phyloP scores from a whole-genome alignment of 768 basidiomycete genomes.

The Tremella fuciformis region DNA sequence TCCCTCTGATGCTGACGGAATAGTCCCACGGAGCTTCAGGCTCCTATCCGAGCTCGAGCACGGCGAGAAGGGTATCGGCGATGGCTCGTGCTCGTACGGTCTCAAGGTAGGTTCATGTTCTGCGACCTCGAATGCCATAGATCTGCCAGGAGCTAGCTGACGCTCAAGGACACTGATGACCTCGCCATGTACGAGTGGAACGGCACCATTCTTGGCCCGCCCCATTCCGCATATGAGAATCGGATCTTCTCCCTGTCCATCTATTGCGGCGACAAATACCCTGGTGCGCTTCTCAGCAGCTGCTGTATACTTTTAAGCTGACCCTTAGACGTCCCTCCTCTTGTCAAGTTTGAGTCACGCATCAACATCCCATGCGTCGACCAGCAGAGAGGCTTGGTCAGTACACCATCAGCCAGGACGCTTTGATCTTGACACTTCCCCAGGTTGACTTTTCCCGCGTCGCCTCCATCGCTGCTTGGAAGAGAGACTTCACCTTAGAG shows the following conservation, averaged over 20 bases:
- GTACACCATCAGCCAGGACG: constrained; percentile 10
- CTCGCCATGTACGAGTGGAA: constrained; percentile 98
- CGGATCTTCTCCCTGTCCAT: constrained; percentile 95
- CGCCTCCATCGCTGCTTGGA: constrained; percentile 72
- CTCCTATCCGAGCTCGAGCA: constrained; percentile 98
- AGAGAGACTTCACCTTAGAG: constrained; percentile 73
- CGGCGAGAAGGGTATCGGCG: constrained; percentile 98
- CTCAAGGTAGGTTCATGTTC: constrained; percentile 58
- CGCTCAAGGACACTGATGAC: constrained; percentile 74
- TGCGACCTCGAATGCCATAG: background rate
- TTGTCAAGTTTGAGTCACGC: constrained; percentile 77
- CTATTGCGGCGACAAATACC: constrained; percentile 62
- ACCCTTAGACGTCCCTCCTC: constrained; percentile 76
- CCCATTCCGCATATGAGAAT: constrained; percentile 99
- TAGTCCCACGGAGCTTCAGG: constrained; percentile 94
- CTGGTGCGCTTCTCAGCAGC: constrained; percentile 24
- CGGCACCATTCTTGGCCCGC: constrained; percentile 97
- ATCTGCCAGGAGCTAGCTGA: background rate
- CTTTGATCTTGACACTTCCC: constrained; percentile 3
- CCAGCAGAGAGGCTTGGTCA: constrained; percentile 60
- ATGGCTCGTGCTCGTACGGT: constrained; percentile 96
- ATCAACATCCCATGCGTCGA: constrained; percentile 93
- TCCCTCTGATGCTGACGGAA: background rate
- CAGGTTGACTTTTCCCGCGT: constrained; percentile 72
- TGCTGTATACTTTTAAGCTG: background rate